Evolutionary conservation across 1,139 yeast genomes (phyloP).

Genomic region (Protomyces gravidus): DNA sequence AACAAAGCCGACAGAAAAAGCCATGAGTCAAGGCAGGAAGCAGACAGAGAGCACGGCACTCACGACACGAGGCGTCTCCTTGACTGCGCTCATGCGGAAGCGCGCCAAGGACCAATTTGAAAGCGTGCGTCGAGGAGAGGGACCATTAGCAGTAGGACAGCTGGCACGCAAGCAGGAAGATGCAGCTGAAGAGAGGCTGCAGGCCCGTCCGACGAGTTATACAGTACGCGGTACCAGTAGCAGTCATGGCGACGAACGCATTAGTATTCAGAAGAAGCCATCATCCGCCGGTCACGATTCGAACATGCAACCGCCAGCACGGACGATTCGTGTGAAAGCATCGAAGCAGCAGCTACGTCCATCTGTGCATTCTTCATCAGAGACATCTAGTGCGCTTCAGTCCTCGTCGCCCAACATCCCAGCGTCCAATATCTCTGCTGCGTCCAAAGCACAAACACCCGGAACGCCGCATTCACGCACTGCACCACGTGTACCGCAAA

Average conservation of each 20-base stretch:
- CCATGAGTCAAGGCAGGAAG: too few relatives aligned
- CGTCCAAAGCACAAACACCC: background rate
- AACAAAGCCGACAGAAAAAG: too few relatives aligned
- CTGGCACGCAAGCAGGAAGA: background rate
- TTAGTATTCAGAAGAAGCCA: background rate
- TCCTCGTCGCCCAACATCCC: background rate
- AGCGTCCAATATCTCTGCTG: background rate
- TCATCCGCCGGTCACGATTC: background rate
- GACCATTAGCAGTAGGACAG: background rate
- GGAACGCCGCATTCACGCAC: background rate
- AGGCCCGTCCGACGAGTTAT: background rate
- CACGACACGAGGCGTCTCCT: background rate
- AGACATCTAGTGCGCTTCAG: background rate
- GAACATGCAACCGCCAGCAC: background rate
- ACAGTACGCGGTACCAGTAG: background rate
- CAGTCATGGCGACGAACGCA: background rate
- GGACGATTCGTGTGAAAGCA: background rate
- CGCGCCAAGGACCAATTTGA: slow-evolving; percentile 18
- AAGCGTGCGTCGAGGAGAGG: slow-evolving; percentile 1
- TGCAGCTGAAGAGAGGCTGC: background rate
- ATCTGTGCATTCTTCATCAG: background rate
- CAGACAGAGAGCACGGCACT: background rate
- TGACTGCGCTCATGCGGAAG: background rate
- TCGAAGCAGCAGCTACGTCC: background rate
- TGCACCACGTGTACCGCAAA: background rate